Percentiles rank a stretch among this genome's conserved stretches.
Conservation (phyloP, 2,329 filamentous ascomycete genomes). For the Arthroderma sp. region DNA sequence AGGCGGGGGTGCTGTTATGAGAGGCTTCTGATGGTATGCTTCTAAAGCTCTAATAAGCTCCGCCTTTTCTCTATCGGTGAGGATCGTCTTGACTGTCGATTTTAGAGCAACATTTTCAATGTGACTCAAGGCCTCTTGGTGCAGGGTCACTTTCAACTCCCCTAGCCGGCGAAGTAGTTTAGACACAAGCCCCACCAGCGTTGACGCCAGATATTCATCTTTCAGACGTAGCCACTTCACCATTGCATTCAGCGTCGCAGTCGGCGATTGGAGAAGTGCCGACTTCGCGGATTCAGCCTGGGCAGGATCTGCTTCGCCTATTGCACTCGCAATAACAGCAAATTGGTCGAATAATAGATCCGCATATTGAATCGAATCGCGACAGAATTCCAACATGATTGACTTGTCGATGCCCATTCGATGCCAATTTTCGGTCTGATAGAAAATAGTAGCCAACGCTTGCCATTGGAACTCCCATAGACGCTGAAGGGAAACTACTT, state of each 20-base stretch:
- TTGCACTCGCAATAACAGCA: constrained; percentile 62
- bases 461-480: constrained; percentile 84
- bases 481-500: constrained; percentile 53
- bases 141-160: constrained; percentile 59
- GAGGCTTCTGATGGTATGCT: constrained; percentile 33
- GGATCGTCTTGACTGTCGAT: constrained; percentile 58
- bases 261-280: constrained; percentile 52
- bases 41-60: constrained; percentile 57
- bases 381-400: constrained; percentile 81
- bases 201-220: constrained; percentile 71
- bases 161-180: constrained; percentile 75
- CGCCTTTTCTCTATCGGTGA: constrained; percentile 70
- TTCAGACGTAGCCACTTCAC: constrained; percentile 82
- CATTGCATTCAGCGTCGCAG: constrained; percentile 52
- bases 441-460: constrained; percentile 66
- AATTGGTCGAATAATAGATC: constrained; percentile 76
- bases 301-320: constrained; percentile 35
- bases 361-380: constrained; percentile 89
- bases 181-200: constrained; percentile 67
- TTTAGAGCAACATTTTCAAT: constrained; percentile 41
- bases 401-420: constrained; percentile 53
- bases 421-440: constrained; percentile 74
- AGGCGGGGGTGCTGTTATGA: constrained; percentile 25
- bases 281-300: constrained; percentile 31
- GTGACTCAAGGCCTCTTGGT: constrained; percentile 49